Evolutionary conservation across 306 rosid genomes (phyloP).

Genomic region (Casuarina cunninghamiana): DNA sequence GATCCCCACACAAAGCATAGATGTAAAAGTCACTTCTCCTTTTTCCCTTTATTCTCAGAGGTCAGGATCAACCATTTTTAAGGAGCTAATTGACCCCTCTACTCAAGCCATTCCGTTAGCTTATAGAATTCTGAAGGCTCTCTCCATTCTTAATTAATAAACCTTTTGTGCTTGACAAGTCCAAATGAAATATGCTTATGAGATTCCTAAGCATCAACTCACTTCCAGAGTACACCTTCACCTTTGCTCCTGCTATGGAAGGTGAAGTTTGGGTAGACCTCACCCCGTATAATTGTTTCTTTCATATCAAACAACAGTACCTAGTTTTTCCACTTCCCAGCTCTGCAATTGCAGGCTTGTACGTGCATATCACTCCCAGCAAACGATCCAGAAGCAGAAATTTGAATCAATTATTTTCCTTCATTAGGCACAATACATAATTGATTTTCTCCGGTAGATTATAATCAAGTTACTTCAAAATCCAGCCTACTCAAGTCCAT

Average conservation of each 20-base stretch:
- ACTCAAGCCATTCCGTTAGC: background rate
- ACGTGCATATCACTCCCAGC: background rate
- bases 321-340: background rate
- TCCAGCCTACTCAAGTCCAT: background rate
- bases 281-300: background rate
- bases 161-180: background rate
- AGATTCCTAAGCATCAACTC: background rate
- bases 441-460: background rate
- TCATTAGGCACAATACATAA: background rate
- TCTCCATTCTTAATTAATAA: background rate
- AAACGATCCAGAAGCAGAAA: background rate
- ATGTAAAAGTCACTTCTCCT: background rate
- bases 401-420: background rate
- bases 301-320: background rate
- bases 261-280: conserved; percentile 3
- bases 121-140: background rate
- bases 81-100: background rate
- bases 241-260: background rate
- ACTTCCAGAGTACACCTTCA: background rate
- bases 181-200: background rate
- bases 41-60: background rate
- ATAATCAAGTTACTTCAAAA: background rate
- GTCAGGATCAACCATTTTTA: conserved; percentile 1
- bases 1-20: background rate
- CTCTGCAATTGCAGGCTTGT: background rate